These are phyloP conservation scores for Geosmithia putterillii DNA, from an alignment of 2,329 filamentous ascomycete species.

Conservation along the genomic window DNA sequence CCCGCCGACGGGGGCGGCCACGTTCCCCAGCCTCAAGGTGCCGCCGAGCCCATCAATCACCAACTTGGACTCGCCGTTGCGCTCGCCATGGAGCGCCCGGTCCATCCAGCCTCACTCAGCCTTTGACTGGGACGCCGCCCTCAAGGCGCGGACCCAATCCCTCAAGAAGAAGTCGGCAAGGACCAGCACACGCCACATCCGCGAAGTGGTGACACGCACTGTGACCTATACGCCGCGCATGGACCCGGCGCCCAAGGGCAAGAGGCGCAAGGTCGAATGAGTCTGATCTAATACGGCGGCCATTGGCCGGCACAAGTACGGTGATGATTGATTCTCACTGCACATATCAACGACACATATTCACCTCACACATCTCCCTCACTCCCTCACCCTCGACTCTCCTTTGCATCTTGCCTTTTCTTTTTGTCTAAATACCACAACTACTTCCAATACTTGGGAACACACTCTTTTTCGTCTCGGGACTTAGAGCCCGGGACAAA, in stretches of 20 bases:
- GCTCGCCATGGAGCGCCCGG: constrained; percentile 64
- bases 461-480: neutral
- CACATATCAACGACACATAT: neutral
- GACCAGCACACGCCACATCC: constrained; percentile 57
- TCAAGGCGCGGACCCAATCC: constrained; percentile 53
- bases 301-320: constrained; percentile 2
- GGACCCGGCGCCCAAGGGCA: constrained; percentile 82
- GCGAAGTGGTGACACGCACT: constrained; percentile 87
- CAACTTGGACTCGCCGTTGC: constrained; percentile 52
- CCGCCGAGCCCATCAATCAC: constrained; percentile 64
- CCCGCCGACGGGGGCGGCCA: constrained; percentile 45
- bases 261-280: constrained; percentile 63
- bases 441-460: neutral
- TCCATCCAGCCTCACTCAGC: constrained; percentile 46
- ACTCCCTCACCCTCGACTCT: neutral
- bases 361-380: neutral
- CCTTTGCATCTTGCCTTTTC: neutral
- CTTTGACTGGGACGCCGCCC: constrained; percentile 66
- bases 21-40: constrained; percentile 59
- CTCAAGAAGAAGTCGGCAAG: constrained; percentile 43
- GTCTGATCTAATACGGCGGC: neutral
- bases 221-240: constrained; percentile 83
- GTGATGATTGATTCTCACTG: neutral
- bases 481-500: neutral
- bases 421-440: neutral